These are phyloP conservation scores for Cyclocybe cylindracea DNA, from an alignment of 768 basidiomycete genomes.

Conservation along the genomic window DNA sequence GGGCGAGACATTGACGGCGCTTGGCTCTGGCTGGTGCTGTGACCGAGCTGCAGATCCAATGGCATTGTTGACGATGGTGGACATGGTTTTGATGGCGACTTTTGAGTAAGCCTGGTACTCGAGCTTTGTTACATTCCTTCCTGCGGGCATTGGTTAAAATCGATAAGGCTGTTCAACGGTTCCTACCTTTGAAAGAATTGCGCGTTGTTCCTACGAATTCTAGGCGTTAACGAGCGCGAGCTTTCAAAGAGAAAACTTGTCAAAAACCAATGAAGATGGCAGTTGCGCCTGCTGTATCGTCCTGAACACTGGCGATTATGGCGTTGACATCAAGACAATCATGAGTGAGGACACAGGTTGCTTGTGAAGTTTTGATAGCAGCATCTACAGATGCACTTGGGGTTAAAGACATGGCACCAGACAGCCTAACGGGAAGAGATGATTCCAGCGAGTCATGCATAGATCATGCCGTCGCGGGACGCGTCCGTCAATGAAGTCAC, in stretches of 20 bases:
- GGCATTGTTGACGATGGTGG: constrained; percentile 52
- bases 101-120: constrained; percentile 87
- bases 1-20: constrained; percentile 24
- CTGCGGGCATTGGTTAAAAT: constrained; percentile 31
- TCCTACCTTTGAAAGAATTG: constrained; percentile 77
- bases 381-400: constrained; percentile 46
- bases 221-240: neutral
- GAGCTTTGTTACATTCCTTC: constrained; percentile 67
- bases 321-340: constrained; percentile 52
- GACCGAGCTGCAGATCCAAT: constrained; percentile 43
- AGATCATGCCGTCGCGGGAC: neutral
- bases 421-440: too few species aligned
- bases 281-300: constrained; percentile 69
- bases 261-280: constrained; percentile 70
- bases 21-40: constrained; percentile 36
- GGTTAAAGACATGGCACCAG: constrained; percentile 14
- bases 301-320: constrained; percentile 63
- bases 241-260: neutral
- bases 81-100: constrained; percentile 78
- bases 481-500: neutral
- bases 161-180: neutral
- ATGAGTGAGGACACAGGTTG: constrained; percentile 61
- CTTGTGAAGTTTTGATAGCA: constrained; percentile 41
- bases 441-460: too few species aligned
- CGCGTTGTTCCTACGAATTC: constrained; percentile 61